Conservation (phyloP, 169 alveolate genomes). For the Theileria sp. region DNA sequence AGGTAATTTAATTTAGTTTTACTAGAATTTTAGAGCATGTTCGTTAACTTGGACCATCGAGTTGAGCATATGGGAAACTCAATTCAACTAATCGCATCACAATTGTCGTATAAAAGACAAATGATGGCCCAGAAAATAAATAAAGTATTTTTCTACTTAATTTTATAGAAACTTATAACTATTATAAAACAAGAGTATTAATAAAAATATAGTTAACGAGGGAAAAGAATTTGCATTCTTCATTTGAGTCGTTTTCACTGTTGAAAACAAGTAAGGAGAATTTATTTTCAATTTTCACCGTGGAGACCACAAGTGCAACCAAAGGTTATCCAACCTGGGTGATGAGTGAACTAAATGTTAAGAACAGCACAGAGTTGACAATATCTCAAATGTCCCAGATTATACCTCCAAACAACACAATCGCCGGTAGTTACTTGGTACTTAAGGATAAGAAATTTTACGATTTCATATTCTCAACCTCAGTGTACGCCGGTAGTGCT, state of each 20-base stretch:
- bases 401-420: conserved; percentile 33
- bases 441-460: conserved; percentile 38
- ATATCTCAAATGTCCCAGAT: conserved; percentile 62
- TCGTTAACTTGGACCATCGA: conserved; percentile 49
- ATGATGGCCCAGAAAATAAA: conserved; percentile 44
- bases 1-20: background rate
- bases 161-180: background rate
- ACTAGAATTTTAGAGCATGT: conserved; percentile 7
- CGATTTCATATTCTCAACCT: conserved; percentile 60
- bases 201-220: conserved; percentile 11
- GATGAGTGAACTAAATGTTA: conserved; percentile 34
- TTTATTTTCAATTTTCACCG: conserved; percentile 30
- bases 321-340: conserved; percentile 65
- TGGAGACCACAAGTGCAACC: conserved; percentile 27
- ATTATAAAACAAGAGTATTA: background rate
- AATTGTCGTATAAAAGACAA: conserved; percentile 49
- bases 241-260: conserved; percentile 56
- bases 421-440: conserved; percentile 46
- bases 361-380: conserved; percentile 40
- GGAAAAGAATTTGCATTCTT: conserved; percentile 30
- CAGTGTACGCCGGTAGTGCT: conserved; percentile 61
- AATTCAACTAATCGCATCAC: conserved; percentile 52
- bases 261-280: conserved; percentile 21
- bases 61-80: conserved; percentile 29
- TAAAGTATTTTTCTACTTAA: background rate